Base-by-base conservation (phyloP, 345 rosid species). In the Populus pruinosa region DNA sequence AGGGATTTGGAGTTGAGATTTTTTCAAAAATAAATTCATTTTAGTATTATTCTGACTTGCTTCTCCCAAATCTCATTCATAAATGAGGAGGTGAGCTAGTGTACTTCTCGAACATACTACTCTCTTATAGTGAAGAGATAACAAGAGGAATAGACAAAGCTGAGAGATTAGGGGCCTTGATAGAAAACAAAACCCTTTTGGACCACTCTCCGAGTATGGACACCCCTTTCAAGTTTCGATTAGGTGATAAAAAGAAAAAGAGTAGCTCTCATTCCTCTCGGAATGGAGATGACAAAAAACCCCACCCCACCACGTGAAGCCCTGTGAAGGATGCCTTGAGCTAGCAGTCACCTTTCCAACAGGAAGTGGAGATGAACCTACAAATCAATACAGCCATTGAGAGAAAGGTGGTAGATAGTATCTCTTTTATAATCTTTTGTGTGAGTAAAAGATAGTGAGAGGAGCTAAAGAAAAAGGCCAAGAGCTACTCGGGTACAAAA, bases 251-350 rank as follows among this genome's bases (percentile, higher is more conserved):
- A 17, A 27, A 53, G 39, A 49, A 63, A 68, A 77, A 18, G 64
- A 29, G 82, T 74, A 71, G 83, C 77, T 79, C 76, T 80, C 76
- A 74, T 71, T 68, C 20, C 47, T 70, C 47, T 11, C 2, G 69
- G 77, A 17, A 35, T 69, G 61, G 75, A 61, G 71, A 70, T 41
- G 77, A 76, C 73, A 71, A 59, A 74, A 43, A 47, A 55, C 18
- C 70, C 71, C 70, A 70, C 84, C 77, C 80, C 84, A 82, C 84
- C 87, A 82, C 74, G 87, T 84, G 87, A 81, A 74, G 70, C 71
- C 67, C 83, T 49, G 73, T 69, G 79, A 66, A 75, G 68, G 81
- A 79, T 81, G 80, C 83, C 86, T 83, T 81, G 80, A 83, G 82
- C 63, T 18, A 78, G 83, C 83, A 75, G 76, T 69, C 82, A 77